phyloP scores from a whole-genome alignment of 805 yeast species.

The Saccharomycopsis microspora region DNA sequence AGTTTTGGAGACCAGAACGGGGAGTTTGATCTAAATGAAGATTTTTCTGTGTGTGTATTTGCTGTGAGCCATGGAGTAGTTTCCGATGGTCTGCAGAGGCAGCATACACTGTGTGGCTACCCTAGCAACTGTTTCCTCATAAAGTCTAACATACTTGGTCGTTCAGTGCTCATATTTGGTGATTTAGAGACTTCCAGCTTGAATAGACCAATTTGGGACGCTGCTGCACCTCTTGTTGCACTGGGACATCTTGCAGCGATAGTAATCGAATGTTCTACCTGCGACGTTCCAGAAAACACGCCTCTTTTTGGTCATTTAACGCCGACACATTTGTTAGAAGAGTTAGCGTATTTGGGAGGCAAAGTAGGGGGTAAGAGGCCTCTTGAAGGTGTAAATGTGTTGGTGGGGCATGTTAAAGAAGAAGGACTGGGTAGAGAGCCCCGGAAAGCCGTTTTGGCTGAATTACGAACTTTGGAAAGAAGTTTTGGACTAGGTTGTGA shows the following conservation, averaged over 20 bases:
- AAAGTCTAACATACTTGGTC: slow-evolving; percentile 23
- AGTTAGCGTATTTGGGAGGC: slow-evolving; percentile 29
- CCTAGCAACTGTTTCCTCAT: slow-evolving; percentile 51
- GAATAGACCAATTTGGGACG: slow-evolving; percentile 39
- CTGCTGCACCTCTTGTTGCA: slow-evolving; percentile 34
- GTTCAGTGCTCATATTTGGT: slow-evolving; percentile 57
- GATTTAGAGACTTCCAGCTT: slow-evolving; percentile 68
- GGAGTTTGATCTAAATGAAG: slow-evolving; percentile 4
- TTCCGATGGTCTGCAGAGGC: slow-evolving; percentile 25
- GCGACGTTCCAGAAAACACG: slow-evolving; percentile 31
- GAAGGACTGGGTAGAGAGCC: slow-evolving; percentile 37
- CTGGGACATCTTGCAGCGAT: slow-evolving; percentile 37
- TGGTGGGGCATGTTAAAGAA: slow-evolving; percentile 47
- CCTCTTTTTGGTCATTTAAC: slow-evolving; percentile 73
- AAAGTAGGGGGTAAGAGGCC: slow-evolving; percentile 8
- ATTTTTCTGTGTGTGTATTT: slow-evolving; percentile 25
- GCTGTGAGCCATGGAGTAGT: slow-evolving; percentile 30
- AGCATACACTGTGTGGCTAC: slow-evolving; percentile 17
- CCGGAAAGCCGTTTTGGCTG: slow-evolving; percentile 36
- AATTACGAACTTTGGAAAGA: slow-evolving; percentile 32
- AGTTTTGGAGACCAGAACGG: neutral
- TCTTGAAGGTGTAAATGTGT: slow-evolving; percentile 18
- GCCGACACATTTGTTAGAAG: slow-evolving; percentile 50
- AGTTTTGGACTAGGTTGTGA: slow-evolving; percentile 29
- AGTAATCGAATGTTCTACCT: slow-evolving; percentile 69